Evolutionary conservation across 164 flowering plant species (phyloP).

Genomic region (Liquidambar formosana): DNA sequence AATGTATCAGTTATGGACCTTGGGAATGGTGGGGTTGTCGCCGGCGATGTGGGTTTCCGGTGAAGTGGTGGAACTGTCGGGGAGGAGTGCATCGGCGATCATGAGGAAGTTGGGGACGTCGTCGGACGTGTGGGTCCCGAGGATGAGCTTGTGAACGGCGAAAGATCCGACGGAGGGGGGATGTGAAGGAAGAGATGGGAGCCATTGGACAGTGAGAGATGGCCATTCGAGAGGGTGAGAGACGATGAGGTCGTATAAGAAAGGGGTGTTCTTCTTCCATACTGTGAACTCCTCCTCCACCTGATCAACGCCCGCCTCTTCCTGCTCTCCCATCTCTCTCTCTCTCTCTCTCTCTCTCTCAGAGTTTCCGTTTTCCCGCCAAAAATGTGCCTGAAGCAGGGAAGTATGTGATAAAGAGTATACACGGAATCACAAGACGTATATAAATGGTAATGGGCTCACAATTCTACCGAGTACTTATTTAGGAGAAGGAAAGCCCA

Average conservation of each 20-base stretch:
- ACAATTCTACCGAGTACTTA: no score
- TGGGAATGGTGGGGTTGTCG: constrained; percentile 30
- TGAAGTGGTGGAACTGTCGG: constrained; percentile 20
- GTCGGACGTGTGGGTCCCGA: constrained; percentile 90
- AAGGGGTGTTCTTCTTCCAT: constrained; percentile 95
- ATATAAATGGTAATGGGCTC: no score
- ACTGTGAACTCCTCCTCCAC: constrained; percentile 71
- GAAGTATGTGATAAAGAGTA: no score
- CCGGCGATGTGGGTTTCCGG: constrained; percentile 8
- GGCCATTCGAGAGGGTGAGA: constrained; percentile 95
- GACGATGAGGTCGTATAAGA: constrained; percentile 78
- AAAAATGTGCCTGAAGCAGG: neutral
- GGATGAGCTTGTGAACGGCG: constrained; percentile 61
- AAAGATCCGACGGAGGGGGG: constrained; percentile 28
- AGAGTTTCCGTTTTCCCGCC: constrained; percentile 19
- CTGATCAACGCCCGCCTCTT: constrained; percentile 19
- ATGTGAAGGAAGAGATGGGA: constrained; percentile 43
- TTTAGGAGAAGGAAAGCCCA: no score
- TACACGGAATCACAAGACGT: no score
- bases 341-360: neutral
- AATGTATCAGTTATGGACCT: constrained; percentile 32
- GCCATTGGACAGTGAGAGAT: constrained; percentile 91
- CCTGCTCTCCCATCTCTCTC: constrained; percentile 24
- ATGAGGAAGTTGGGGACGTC: constrained; percentile 72
- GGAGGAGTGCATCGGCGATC: constrained; percentile 74